These are phyloP conservation scores for Colletotrichum aenigma DNA, from an alignment of 2,329 filamentous ascomycete genomes.

Conservation along the genomic window DNA sequence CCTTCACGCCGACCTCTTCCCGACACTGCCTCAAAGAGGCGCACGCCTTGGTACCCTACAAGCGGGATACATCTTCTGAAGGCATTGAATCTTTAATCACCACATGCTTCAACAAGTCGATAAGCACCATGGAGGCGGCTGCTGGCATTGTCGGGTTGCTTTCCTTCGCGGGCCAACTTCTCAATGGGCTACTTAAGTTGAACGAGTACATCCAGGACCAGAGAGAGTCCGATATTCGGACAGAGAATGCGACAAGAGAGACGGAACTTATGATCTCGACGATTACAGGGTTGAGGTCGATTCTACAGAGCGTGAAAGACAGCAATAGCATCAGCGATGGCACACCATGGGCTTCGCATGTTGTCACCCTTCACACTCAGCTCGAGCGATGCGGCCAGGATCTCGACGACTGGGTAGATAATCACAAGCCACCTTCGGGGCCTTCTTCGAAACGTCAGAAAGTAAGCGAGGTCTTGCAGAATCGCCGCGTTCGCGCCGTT, in stretches of 20 bases:
- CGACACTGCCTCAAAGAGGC: not conserved
- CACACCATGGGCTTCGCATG: not conserved
- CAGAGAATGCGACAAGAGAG: not conserved
- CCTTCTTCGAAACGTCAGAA: not conserved
- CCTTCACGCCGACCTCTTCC: too few relatives aligned
- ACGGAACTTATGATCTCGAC: not conserved
- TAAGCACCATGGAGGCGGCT: not conserved
- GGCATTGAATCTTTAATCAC: too few relatives aligned
- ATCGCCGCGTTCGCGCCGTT: not conserved
- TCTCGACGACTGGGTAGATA: not conserved
- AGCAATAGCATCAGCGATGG: not conserved
- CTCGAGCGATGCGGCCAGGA: not conserved
- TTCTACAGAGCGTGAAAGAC: not conserved
- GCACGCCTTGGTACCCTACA: not conserved
- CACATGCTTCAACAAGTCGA: not conserved
- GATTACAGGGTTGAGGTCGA: not conserved
- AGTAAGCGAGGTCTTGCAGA: not conserved
- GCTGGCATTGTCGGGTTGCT: not conserved
- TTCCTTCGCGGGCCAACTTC: not conserved
- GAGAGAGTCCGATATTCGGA: not conserved
- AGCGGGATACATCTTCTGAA: too few relatives aligned
- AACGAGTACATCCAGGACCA: not conserved
- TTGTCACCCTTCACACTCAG: not conserved
- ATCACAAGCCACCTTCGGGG: not conserved
- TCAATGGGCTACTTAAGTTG: not conserved